phyloP scores from a whole-genome alignment of 495 filamentous ascomycete species.

The Pyrenula massariospora region DNA sequence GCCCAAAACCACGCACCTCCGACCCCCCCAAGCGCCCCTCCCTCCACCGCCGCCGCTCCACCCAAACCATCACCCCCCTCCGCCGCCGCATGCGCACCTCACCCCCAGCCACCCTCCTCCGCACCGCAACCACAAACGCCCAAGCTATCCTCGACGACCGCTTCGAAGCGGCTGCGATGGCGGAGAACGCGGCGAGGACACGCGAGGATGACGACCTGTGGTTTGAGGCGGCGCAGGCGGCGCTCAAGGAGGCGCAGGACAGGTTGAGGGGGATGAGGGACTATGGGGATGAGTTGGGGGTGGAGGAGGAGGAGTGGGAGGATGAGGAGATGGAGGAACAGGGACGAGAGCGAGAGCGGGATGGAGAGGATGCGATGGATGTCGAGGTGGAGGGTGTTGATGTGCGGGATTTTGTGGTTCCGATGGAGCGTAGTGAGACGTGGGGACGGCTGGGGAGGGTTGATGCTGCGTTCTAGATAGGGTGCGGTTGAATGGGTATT shows the following conservation, averaged over 20 bases:
- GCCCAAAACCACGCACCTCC: too few relatives aligned
- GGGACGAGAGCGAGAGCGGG: not conserved
- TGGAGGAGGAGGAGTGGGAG: slow-evolving; percentile 17
- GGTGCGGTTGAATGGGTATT: too few relatives aligned
- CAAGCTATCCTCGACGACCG: too few relatives aligned
- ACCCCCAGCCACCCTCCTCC: too few relatives aligned
- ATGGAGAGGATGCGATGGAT: not conserved
- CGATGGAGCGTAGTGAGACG: too few relatives aligned
- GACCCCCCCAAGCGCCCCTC: not conserved
- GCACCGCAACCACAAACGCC: too few relatives aligned
- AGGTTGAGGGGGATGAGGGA: not conserved
- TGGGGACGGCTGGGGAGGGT: too few relatives aligned
- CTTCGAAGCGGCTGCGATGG: not conserved
- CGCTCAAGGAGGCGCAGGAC: slow-evolving; percentile 9
- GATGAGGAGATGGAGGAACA: not conserved
- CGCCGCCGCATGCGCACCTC: not conserved
- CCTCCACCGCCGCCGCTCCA: too few relatives aligned
- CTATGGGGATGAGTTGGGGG: slow-evolving; percentile 6
- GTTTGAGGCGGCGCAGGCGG: slow-evolving; percentile 12
- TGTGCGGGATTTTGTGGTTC: not conserved
- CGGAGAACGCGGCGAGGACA: slow-evolving; percentile 2
- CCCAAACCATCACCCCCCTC: not conserved
- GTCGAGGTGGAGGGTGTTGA: not conserved
- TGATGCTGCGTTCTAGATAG: too few relatives aligned
- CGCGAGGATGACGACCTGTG: slow-evolving; percentile 4